Percentiles rank a stretch among this genome's conserved stretches.
Conservation (phyloP, 495 filamentous ascomycete genomes). For the Talaromyces trachyspermus region DNA sequence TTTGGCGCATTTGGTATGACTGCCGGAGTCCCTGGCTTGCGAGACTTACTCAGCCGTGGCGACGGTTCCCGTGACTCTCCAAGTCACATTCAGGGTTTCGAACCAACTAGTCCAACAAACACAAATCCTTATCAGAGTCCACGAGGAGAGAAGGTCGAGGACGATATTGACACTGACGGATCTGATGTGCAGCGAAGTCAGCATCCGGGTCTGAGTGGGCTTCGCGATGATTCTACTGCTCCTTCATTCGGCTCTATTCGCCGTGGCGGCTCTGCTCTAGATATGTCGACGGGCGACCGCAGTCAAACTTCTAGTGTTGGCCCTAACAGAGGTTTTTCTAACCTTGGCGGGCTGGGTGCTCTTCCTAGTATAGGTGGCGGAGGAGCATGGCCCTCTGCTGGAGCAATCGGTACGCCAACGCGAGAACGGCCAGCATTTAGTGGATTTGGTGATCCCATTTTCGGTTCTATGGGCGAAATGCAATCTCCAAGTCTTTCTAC, state of each 20-base stretch:
- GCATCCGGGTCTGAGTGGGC: constrained; percentile 49
- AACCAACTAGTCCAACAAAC: constrained; percentile 83
- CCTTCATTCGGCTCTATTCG: constrained; percentile 40
- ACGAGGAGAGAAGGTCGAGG: constrained; percentile 67
- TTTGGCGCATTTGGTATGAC: constrained; percentile 75
- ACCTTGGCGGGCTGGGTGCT: constrained; percentile 54
- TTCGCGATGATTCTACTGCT: constrained; percentile 43
- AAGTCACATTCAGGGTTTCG: constrained; percentile 47
- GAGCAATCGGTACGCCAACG: constrained; percentile 62
- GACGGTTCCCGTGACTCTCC: constrained; percentile 53
- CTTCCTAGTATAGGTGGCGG: constrained; percentile 50
- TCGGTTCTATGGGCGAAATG: constrained; percentile 62
- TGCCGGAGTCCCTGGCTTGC: constrained; percentile 59
- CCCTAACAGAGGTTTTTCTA: constrained; percentile 59
- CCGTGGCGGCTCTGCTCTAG: constrained; percentile 50
- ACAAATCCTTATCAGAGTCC: constrained; percentile 98
- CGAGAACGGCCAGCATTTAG: constrained; percentile 59
- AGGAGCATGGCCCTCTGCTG: constrained; percentile 57
- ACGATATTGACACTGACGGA: constrained; percentile 56
- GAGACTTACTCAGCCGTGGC: constrained; percentile 51
- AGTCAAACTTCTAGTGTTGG: constrained; percentile 85
- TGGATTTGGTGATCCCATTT: constrained; percentile 67
- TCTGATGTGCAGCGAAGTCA: constrained; percentile 49
- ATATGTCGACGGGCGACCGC: constrained; percentile 61
- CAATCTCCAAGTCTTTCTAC: constrained; percentile 66